phyloP scores from a whole-genome alignment of 2,329 filamentous ascomycete species.

The Chaetomiaceae sp. region DNA sequence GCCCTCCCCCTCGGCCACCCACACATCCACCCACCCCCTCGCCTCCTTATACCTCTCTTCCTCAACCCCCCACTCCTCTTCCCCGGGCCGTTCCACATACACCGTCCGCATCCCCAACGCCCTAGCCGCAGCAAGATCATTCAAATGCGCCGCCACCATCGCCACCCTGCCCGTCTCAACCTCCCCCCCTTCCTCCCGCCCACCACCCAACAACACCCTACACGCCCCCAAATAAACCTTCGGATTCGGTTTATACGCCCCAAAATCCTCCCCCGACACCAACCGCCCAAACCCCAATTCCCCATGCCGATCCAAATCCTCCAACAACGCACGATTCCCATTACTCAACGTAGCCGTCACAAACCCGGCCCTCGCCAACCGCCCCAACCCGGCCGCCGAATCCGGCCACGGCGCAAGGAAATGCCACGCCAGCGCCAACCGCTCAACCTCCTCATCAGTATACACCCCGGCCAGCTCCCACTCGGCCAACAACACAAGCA shows the following conservation, averaged over 20 bases:
- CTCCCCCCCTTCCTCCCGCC: constrained; percentile 51
- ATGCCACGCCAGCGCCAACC: constrained; percentile 68
- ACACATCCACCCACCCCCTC: constrained; percentile 61
- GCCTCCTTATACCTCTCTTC: constrained; percentile 47
- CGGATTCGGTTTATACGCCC: constrained; percentile 68
- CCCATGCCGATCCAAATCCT: constrained; percentile 57
- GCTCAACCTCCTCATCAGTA: constrained; percentile 55
- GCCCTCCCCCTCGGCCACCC: constrained; percentile 47
- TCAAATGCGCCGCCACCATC: constrained; percentile 73
- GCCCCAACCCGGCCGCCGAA: constrained; percentile 48
- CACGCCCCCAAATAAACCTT: constrained; percentile 66
- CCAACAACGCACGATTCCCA: constrained; percentile 62
- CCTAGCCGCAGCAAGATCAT: constrained; percentile 63
- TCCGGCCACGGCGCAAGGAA: constrained; percentile 66
- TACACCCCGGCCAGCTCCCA: constrained; percentile 57
- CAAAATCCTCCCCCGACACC: constrained; percentile 65
- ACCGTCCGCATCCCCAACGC: constrained; percentile 61
- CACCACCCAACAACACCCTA: constrained; percentile 48
- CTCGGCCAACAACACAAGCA: constrained; percentile 52
- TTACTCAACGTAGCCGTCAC: constrained; percentile 68
- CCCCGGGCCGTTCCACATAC: constrained; percentile 63
- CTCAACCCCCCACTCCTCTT: constrained; percentile 58
- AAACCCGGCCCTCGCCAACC: constrained; percentile 45
- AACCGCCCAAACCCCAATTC: constrained; percentile 58
- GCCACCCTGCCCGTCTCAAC: constrained; percentile 57